phyloP scores from a whole-genome alignment of 2,329 filamentous ascomycete species.

The Aureobasidium zeae region DNA sequence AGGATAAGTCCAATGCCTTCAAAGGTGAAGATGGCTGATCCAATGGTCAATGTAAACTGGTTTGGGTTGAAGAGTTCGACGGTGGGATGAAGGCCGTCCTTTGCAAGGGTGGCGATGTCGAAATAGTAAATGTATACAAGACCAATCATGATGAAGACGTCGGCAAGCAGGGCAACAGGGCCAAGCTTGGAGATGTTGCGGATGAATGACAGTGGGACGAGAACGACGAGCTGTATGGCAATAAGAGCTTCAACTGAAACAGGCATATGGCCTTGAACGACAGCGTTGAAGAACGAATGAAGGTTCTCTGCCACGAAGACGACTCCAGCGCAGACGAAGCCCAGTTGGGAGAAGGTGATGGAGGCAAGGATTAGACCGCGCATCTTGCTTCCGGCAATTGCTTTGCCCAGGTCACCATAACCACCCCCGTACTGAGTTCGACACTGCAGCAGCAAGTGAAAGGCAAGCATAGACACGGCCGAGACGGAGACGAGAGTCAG shows the following conservation, averaged over 20 bases:
- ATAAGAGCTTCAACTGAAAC: constrained; percentile 54
- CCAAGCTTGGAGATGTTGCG: constrained; percentile 68
- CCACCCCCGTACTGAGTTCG: constrained; percentile 55
- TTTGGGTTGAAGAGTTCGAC: constrained; percentile 62
- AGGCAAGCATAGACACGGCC: constrained; percentile 58
- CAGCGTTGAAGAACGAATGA: constrained; percentile 56
- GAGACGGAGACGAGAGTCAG: constrained; percentile 58
- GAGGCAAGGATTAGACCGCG: constrained; percentile 58
- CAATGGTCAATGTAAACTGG: constrained; percentile 61
- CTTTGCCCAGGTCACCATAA: constrained; percentile 64
- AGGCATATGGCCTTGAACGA: constrained; percentile 39
- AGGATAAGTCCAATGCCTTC: constrained; percentile 70
- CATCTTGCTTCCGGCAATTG: constrained; percentile 55
- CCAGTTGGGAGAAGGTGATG: constrained; percentile 65
- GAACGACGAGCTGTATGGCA: constrained; percentile 52
- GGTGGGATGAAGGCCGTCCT: constrained; percentile 48
- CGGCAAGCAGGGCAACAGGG: constrained; percentile 58
- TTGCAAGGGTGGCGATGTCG: constrained; percentile 50
- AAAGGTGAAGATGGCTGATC: constrained; percentile 68
- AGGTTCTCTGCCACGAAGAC: constrained; percentile 72
- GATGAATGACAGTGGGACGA: constrained; percentile 60
- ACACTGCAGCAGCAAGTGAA: constrained; percentile 61
- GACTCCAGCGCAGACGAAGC: constrained; percentile 68
- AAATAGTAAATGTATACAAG: constrained; percentile 66
- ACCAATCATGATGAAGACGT: constrained; percentile 62